Evolutionary conservation across 345 rosid species (phyloP).

Genomic region (Syzygium aromaticum): DNA sequence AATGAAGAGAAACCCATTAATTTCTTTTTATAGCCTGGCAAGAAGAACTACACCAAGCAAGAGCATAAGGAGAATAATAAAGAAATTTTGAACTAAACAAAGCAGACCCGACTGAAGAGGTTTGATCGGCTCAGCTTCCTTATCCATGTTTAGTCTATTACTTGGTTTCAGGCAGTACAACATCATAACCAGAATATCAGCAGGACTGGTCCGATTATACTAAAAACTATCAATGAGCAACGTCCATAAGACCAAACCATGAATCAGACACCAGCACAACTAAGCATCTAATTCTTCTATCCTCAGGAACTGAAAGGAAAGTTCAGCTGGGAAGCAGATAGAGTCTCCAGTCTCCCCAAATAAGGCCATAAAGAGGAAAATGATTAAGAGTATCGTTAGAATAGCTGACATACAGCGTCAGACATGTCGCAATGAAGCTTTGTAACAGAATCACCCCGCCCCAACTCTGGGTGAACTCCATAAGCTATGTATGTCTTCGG

Average conservation of each 20-base stretch:
- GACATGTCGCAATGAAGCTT: constrained; percentile 62
- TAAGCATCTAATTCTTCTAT: neutral
- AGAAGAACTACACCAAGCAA: neutral
- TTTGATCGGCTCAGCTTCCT: neutral
- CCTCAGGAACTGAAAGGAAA: neutral
- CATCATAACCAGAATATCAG: neutral
- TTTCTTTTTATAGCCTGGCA: neutral
- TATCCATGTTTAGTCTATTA: neutral
- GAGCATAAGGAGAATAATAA: neutral
- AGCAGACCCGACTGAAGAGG: neutral
- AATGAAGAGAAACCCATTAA: neutral
- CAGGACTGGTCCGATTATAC: neutral
- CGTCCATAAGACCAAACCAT: neutral
- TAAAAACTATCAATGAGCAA: neutral
- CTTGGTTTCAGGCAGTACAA: neutral
- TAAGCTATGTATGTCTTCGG: constrained; percentile 53
- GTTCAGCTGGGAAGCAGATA: neutral
- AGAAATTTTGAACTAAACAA: neutral
- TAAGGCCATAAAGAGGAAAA: neutral
- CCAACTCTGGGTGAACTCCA: constrained; percentile 46
- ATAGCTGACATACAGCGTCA: constrained; percentile 41
- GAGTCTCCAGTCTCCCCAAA: neutral
- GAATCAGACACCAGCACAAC: neutral
- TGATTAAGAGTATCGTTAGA: neutral
- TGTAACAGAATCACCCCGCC: constrained; percentile 67